Evolutionary conservation across 164 flowering plant genomes (phyloP), one percentile per base, ranked within the genome.

Genomic region (Stephania cephalantha): DNA sequence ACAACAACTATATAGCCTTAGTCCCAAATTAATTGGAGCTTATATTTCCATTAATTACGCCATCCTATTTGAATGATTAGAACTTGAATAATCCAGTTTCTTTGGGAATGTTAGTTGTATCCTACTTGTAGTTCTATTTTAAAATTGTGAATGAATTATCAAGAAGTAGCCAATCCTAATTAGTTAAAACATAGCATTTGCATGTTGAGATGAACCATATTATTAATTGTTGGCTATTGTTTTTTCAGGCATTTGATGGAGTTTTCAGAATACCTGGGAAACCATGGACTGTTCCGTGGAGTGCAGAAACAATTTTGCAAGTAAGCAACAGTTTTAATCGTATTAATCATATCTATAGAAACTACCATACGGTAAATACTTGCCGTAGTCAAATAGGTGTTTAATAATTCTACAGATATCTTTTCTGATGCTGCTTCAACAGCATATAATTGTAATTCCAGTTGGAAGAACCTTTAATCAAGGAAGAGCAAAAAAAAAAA

Each of bases 261-360:
- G 76, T 86, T 50, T 74, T 85, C 58, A 83, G 78, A 77, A 84
- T 76, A 48, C 75, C 84, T 70, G 91, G 88, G 67, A 85, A 87
- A 75, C 87, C 86, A 22, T 93, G 97, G 99, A 84, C 84, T 45
- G 99, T 95, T 68, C 99, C 99, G 70, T 95, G 99, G 98, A 85
- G 91, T 55, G 95, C 92, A 74, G 92, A 93, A 83, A 95, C 97
- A 58, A 88, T 93, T 73, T 4, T 92, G 63, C 93, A 90, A 89
- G 97, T 90, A 76, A 72, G 65, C 58, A 5, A 25, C 25, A 25
- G 70, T 66, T 68, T 48, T 35, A 13, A 12, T 69, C 0, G 29
- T 58, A 18, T 7, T 58, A 20, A 73, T 68, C 13, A 18, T 7
- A 68, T 25, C 25, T 25, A 31, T 29, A 48, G 53, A 9, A 48